phyloP scores from a whole-genome alignment of 306 rosid species.

The Pyrus bretschneideri region DNA sequence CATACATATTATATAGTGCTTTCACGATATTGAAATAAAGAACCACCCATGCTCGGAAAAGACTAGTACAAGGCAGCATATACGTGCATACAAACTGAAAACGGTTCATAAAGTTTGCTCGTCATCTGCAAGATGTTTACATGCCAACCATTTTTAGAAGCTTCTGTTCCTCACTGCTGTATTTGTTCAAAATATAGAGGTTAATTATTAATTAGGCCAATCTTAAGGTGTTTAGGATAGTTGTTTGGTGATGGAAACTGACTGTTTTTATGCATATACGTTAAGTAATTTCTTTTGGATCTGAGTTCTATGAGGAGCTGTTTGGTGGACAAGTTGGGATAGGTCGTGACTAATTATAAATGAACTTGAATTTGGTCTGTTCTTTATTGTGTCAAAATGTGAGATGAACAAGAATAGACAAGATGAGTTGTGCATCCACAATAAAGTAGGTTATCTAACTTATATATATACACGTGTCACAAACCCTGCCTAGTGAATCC shows the following conservation, averaged over 20 bases:
- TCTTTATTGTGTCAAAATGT: no score
- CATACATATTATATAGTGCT: not conserved
- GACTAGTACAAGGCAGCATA: not conserved
- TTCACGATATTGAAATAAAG: not conserved
- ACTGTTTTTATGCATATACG: not conserved
- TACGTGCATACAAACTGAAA: not conserved
- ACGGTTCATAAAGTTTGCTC: not conserved
- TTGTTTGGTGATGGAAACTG: not conserved
- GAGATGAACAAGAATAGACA: no score
- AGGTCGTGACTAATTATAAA: no score
- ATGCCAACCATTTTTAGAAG: not conserved
- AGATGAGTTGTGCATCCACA: no score
- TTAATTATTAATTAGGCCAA: not conserved
- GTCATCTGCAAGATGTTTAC: not conserved
- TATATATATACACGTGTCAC: rapidly evolving
- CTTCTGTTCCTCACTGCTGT: not conserved
- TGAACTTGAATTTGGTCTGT: no score
- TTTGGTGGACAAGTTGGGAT: no score
- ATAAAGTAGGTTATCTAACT: no score
- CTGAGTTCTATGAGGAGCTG: not conserved
- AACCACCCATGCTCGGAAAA: not conserved
- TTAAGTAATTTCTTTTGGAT: not conserved
- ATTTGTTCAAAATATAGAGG: not conserved
- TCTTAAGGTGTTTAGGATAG: not conserved
- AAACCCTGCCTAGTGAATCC: no score